These are phyloP conservation scores for Gastrolobium villosum DNA, from an alignment of 306 rosid species.

Conservation along the genomic window DNA sequence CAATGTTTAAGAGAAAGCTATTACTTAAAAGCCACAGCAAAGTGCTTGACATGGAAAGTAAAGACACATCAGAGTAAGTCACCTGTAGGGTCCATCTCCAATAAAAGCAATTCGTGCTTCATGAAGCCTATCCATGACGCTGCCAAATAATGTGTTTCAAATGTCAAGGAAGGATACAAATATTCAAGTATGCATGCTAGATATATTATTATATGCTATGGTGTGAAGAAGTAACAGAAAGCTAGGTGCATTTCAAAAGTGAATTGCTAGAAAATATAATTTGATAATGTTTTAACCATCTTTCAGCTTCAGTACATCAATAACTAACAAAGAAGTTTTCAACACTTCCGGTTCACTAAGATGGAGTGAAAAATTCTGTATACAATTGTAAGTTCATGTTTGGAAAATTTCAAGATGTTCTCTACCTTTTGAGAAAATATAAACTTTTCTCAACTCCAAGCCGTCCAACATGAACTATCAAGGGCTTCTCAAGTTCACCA, in stretches of 20 bases:
- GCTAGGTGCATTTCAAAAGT: not conserved
- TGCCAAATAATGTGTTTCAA: slow-evolving; percentile 58
- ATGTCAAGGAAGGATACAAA: slow-evolving; percentile 41
- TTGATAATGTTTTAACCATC: slow-evolving; percentile 34
- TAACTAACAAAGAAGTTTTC: slow-evolving; percentile 20
- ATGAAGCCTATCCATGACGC: slow-evolving; percentile 91
- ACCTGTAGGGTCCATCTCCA: slow-evolving; percentile 99
- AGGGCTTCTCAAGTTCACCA: slow-evolving; percentile 94
- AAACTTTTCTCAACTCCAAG: slow-evolving; percentile 98
- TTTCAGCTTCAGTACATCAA: slow-evolving; percentile 29
- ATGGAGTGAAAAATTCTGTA: not conserved
- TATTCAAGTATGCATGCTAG: slow-evolving; percentile 22
- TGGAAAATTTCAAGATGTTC: slow-evolving; percentile 29
- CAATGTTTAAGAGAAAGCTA: not conserved
- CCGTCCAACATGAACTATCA: slow-evolving; percentile 94
- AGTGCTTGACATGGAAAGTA: slow-evolving; percentile 25
- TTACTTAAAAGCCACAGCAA: not conserved
- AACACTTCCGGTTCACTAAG: not conserved
- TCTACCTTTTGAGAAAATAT: slow-evolving; percentile 90
- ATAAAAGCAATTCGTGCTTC: slow-evolving; percentile 91
- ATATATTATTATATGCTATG: not conserved
- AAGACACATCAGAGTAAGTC: slow-evolving; percentile 32
- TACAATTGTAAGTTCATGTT: not conserved
- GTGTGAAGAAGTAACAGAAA: slow-evolving; percentile 18
- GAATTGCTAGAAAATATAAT: slow-evolving; percentile 8